Evolutionary conservation across 1,139 yeast genomes (phyloP), one percentile per base, ranked within the genome.

Genomic region (Meyerozyma athensensis): DNA sequence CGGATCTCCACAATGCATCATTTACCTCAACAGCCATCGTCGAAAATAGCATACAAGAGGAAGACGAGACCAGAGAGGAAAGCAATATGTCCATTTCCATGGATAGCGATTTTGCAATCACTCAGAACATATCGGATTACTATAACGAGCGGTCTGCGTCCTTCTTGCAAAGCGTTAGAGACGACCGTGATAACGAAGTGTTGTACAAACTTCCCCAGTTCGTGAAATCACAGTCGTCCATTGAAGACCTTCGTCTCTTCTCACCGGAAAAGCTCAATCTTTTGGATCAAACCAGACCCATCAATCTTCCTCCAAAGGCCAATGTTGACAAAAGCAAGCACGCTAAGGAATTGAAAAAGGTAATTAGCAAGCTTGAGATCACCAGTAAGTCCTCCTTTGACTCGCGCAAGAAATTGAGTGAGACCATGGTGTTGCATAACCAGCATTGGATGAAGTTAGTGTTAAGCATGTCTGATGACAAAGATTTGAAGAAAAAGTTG

Each of bases 251-350:
- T 37, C 58, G 58, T 31, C 54, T 68, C 28, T 58, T 69, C 5
- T 67, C 73, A n/a, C 63, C 62, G 1, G 75, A 69, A 43, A 69
- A 69, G 38, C 53, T 69, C 36, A 59, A 52, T 34, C 50, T 53
- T 10, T 47, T 69, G 17, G 74, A 70, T 47, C 74, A 68, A 47
- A 59, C 72, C 4, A 57, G 76, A 39, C 76, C 76, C 16, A 68
- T 68, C 26, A 63, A 70, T 44, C 53, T 70, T 28, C 76, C 76
- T 14, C 76, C 76, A 0, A 70, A 70, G 43, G 48, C 56, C 12
- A 43, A 44, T 3, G 42, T 42, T 20, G 76, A 70, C 43, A 65
- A 59, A 34, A 46, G 58, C 10, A 67, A 62, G 43, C 76, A 70
- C 44, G 61, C 63, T 41, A 59, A 55, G 35, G 72, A 70, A 48